Evolutionary conservation across 495 filamentous ascomycete genomes (phyloP), one percentile per base, ranked within the genome.

Genomic region (Hyaloscypha variabilis): DNA sequence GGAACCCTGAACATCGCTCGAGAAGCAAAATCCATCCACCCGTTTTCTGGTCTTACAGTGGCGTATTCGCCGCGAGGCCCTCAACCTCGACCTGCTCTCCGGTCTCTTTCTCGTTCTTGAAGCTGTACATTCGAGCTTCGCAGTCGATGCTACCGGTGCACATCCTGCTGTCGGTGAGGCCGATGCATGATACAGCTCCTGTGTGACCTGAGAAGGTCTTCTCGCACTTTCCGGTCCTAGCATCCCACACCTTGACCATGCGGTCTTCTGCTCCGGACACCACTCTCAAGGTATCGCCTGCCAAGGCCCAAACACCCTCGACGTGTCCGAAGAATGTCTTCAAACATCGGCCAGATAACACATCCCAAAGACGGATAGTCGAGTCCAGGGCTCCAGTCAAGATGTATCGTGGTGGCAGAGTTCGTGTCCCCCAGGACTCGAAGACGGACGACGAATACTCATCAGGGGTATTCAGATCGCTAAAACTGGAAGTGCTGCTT

Each of bases 241-340:
- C 88, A 78, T 98, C 94, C 96, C 96, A 99, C 42, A 96, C 89
- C 75, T 97, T 97, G 75, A 97, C 90, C 88, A 94, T 97, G 42
- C 90, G 87, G 77, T 99, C 95, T 76, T 97, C 89, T 36, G 91
- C 90, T 13, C 94, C 95, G 60, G 89, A 91, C 36, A 97, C 92
- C 30, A 97, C 86, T 19, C 95, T 87, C 36, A 99, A 80, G 0
- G 91, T 93, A 74, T 99, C 96, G 2, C 91, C 96, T 1, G 91
- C 94, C 6, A 99, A 83, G 11, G 91, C 90, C 95, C 95, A 99
- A 25, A 99, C 88, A 26, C 95, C 95, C 74, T 98, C 95, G 25
- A 99, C 80, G 68, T 99, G 95, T 0, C 95, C 95, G 66, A 98
- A 99, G 77, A 97, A 94, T 4, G 92, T 97, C 59, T 91, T 91